phyloP scores from a whole-genome alignment of 2,329 filamentous ascomycete genomes.

The Ascochyta viciae-villosae region DNA sequence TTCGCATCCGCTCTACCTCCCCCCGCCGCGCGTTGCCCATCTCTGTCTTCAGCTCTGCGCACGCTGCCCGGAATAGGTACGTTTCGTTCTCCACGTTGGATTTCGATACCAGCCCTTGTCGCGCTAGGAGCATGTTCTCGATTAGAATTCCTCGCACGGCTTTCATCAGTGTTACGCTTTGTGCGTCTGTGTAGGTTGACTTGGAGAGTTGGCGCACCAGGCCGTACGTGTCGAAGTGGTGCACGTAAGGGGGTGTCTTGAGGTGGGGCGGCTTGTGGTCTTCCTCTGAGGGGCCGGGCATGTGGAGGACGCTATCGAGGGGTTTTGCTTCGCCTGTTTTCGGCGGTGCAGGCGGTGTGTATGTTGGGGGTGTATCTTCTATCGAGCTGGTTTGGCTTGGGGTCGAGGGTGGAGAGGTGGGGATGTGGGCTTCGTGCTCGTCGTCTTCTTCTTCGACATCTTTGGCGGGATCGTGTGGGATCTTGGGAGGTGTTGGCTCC shows the following conservation, averaged over 20 bases:
- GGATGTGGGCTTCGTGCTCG: constrained; percentile 15
- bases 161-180: constrained; percentile 91
- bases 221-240: constrained; percentile 95
- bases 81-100: constrained; percentile 93
- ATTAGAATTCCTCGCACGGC: constrained; percentile 79
- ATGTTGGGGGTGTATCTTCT: constrained; percentile 20
- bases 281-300: constrained; percentile 48
- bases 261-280: constrained; percentile 69
- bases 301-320: constrained; percentile 51
- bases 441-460: constrained; percentile 38
- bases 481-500: constrained; percentile 7
- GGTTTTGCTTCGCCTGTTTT: constrained; percentile 42
- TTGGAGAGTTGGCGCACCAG: constrained; percentile 80
- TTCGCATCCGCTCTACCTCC: constrained; percentile 80
- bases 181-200: constrained; percentile 74
- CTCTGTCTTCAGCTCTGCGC: constrained; percentile 88
- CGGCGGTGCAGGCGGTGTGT: constrained; percentile 29
- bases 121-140: constrained; percentile 81
- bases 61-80: constrained; percentile 93
- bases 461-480: constrained; percentile 18
- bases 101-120: constrained; percentile 82
- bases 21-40: constrained; percentile 78
- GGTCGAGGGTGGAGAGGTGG: constrained; percentile 25
- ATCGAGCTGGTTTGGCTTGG: constrained; percentile 20
- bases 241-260: constrained; percentile 79